Evolutionary conservation across 176 grass and related monocot species (phyloP).

Genomic region (Bothriochloa decipiens): DNA sequence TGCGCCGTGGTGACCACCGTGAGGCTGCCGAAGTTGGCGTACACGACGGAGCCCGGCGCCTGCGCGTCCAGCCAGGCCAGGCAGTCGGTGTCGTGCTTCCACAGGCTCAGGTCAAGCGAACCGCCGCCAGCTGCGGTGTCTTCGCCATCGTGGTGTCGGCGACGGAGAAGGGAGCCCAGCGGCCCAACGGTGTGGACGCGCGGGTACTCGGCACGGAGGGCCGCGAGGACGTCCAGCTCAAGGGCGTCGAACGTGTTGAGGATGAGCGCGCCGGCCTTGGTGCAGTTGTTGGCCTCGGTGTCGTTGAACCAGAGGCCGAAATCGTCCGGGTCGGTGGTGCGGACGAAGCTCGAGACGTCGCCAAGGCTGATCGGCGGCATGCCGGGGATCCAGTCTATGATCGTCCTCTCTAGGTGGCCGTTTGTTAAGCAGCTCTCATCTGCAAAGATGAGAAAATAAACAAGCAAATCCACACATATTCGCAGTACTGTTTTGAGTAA

Average conservation of each 20-base stretch:
- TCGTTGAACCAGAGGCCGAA: background rate
- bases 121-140: background rate
- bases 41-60: background rate
- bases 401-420: background rate
- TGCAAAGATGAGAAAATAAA: background rate
- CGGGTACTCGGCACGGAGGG: background rate
- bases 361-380: conserved; percentile 16
- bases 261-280: background rate
- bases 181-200: background rate
- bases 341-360: background rate
- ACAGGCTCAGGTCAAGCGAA: background rate
- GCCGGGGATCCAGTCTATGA: conserved; percentile 26
- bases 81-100: conserved; percentile 17
- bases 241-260: background rate
- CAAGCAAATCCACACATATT: background rate
- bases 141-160: background rate
- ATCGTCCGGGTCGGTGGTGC: conserved; percentile 5
- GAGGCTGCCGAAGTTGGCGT: conserved; percentile 8
- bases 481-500: too few relatives aligned
- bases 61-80: background rate
- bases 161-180: background rate
- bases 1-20: background rate
- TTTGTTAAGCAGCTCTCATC: background rate
- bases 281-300: conserved; percentile 7
- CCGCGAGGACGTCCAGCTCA: conserved; percentile 2